Evolutionary conservation across 2,329 filamentous ascomycete genomes (phyloP).

Genomic region (Dactylellina leptospora): DNA sequence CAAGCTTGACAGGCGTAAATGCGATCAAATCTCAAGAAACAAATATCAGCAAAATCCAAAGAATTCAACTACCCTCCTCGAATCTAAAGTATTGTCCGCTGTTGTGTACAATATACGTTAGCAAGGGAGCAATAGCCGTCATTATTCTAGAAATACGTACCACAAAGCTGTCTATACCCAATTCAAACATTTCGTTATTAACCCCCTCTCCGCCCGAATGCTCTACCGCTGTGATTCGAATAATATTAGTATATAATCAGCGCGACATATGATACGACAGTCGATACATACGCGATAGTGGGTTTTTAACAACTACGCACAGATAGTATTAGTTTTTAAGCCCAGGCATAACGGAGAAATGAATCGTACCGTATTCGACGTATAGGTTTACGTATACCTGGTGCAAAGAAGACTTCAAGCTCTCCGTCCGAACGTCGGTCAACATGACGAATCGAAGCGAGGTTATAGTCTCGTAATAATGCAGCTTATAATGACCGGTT

Average conservation of each 20-base stretch:
- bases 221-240: constrained; percentile 65
- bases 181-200: constrained; percentile 75
- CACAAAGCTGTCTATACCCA: constrained; percentile 80
- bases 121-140: too few species aligned
- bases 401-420: constrained; percentile 91
- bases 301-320: constrained; percentile 74
- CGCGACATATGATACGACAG: not conserved
- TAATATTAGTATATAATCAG: constrained; percentile 18
- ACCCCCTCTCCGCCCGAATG: constrained; percentile 75
- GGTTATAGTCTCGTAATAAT: constrained; percentile 98
- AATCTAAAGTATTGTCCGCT: constrained; percentile 30
- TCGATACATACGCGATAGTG: constrained; percentile 64
- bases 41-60: too few species aligned
- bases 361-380: constrained; percentile 90
- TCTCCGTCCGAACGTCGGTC: constrained; percentile 86
- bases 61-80: too few species aligned
- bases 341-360: too few species aligned
- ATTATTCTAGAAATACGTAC: constrained; percentile 62
- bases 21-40: too few species aligned
- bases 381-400: constrained; percentile 99
- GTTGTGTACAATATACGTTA: not conserved
- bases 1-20: too few species aligned
- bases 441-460: constrained; percentile 97
- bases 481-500: constrained; percentile 94
- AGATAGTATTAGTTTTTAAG: not conserved